A percentile compares a stretch with the other conserved stretches of the same genome.
phyloP scores from a whole-genome alignment of 2,329 filamentous ascomycete species.

The Cladophialophora chaetospira region DNA sequence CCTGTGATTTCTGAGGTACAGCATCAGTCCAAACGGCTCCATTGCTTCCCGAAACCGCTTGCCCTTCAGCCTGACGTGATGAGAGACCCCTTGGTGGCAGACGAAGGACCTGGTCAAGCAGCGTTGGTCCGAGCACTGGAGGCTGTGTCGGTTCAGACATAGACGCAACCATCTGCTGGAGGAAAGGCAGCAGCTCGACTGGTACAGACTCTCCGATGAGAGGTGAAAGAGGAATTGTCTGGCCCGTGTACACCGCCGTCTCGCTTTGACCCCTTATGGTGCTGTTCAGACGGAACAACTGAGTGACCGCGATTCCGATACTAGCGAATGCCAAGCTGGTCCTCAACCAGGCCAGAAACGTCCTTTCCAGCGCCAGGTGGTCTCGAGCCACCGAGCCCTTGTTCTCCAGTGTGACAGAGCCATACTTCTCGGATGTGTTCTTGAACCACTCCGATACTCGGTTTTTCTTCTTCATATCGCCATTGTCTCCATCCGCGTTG shows the following conservation, averaged over 20 bases:
- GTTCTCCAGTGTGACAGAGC: conserved; percentile 65
- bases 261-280: conserved; percentile 35
- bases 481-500: conserved; percentile 6
- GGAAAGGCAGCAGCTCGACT: conserved; percentile 30
- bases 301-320: conserved; percentile 67
- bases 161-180: conserved; percentile 29
- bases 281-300: conserved; percentile 66
- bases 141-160: not conserved
- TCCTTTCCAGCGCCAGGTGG: conserved; percentile 66
- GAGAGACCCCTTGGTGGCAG: conserved; percentile 22
- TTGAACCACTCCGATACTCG: conserved; percentile 47
- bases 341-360: conserved; percentile 69
- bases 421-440: conserved; percentile 58
- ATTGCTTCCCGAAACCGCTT: not conserved
- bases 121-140: conserved; percentile 27
- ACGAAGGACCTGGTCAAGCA: conserved; percentile 32
- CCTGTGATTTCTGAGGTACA: conserved; percentile 34
- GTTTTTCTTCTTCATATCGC: conserved; percentile 24
- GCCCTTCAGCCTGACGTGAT: not conserved
- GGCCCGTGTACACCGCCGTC: conserved; percentile 12
- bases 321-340: conserved; percentile 66
- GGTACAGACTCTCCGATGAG: conserved; percentile 32
- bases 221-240: conserved; percentile 28
- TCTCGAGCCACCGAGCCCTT: conserved; percentile 67
- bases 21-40: conserved; percentile 12